Evolutionary conservation across 179 eudicot species (phyloP).

Genomic region (Heliamphora ciliata): DNA sequence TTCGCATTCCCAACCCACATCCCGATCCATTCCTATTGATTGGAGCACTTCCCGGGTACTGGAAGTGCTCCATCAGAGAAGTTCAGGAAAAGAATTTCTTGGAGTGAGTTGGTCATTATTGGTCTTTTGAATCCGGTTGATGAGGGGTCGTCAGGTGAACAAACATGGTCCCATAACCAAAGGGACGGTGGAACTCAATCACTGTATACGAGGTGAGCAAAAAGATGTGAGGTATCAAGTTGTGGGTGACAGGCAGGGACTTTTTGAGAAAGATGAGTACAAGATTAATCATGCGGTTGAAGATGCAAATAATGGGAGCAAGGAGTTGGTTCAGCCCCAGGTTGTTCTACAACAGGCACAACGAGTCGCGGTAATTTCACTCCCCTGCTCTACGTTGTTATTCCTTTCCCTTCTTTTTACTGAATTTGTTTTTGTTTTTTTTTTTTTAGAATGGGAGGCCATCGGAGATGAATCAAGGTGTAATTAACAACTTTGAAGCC

Average conservation of each 20-base stretch:
- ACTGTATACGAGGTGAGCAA: constrained; percentile 28
- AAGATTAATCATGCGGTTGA: constrained; percentile 26
- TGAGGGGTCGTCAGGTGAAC: constrained; percentile 38
- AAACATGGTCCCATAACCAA: constrained; percentile 33
- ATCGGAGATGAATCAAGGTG: no score
- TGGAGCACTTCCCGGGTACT: no score
- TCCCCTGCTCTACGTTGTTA: no score
- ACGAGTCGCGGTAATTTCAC: no score
- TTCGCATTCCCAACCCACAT: no score
- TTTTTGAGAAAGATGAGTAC: constrained; percentile 38
- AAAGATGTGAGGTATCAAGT: constrained; percentile 33
- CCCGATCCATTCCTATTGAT: no score
- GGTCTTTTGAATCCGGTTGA: constrained; percentile 55
- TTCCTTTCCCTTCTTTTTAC: no score
- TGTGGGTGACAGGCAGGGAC: constrained; percentile 34
- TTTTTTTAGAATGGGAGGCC: no score
- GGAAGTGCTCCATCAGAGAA: neutral
- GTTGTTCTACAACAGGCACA: constrained; percentile 25
- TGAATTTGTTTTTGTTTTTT: no score
- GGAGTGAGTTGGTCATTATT: constrained; percentile 21
- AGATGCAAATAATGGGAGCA: constrained; percentile 19
- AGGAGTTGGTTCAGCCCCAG: constrained; percentile 21
- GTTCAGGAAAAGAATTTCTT: neutral
- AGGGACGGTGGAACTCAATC: constrained; percentile 37
- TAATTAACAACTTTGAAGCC: no score